These are phyloP conservation scores for Gastrodia elata DNA, from an alignment of 106 monocot genomes.

Conservation along the genomic window DNA sequence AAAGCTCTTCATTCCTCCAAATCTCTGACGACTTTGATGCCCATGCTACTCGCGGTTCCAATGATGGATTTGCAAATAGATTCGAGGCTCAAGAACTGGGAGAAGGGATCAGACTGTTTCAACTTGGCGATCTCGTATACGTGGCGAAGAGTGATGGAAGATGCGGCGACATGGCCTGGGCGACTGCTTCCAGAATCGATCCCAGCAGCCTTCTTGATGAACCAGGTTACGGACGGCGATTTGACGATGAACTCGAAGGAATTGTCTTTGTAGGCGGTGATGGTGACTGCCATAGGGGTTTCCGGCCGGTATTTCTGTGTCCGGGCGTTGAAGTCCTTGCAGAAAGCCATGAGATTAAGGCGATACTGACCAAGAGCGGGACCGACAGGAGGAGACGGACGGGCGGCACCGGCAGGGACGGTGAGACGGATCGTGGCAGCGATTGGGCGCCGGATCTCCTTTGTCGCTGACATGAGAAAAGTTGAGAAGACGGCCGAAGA, in stretches of 20 bases:
- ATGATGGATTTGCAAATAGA: conserved; percentile 57
- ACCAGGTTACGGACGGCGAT: conserved; percentile 48
- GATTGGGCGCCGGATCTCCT: conserved; percentile 35
- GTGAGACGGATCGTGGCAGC: conserved; percentile 52
- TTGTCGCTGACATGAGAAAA: conserved; percentile 24
- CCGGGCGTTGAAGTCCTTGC: conserved; percentile 62
- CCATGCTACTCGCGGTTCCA: conserved; percentile 50
- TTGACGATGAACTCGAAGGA: conserved; percentile 56
- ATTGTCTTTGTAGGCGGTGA: conserved; percentile 58
- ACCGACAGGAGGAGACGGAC: conserved; percentile 47
- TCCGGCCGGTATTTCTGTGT: conserved; percentile 60
- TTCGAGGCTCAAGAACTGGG: conserved; percentile 39
- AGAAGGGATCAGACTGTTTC: conserved; percentile 37
- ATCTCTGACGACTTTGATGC: conserved; percentile 47
- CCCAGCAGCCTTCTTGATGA: conserved; percentile 49
- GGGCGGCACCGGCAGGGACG: conserved; percentile 44
- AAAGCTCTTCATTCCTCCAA: conserved; percentile 12
- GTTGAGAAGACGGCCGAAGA: background rate
- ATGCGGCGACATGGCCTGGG: conserved; percentile 28
- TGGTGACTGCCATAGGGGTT: conserved; percentile 54
- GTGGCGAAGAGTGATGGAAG: conserved; percentile 37
- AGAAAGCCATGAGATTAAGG: conserved; percentile 61
- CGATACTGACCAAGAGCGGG: conserved; percentile 50
- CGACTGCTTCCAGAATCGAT: conserved; percentile 40
- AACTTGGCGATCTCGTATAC: conserved; percentile 60